Percentiles rank a stretch among this genome's conserved stretches.
Conservation (phyloP, 257 asterid genomes). For the Plantago elongata region DNA sequence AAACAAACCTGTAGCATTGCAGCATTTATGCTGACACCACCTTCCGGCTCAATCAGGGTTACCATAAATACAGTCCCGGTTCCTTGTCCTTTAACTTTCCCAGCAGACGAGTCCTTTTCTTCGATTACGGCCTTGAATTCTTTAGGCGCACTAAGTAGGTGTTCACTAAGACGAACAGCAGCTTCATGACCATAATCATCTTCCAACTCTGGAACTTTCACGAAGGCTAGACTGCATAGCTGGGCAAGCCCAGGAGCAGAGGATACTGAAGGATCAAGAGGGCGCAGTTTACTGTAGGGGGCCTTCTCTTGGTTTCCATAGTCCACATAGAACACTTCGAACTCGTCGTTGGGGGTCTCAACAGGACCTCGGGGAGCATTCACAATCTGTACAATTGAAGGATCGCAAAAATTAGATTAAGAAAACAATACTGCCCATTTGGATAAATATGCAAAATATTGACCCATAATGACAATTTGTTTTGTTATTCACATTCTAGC, state of each 20-base stretch:
- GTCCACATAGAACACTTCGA: constrained; percentile 90
- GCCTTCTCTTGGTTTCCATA: constrained; percentile 90
- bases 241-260: constrained; percentile 85
- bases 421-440: not conserved
- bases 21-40: constrained; percentile 70
- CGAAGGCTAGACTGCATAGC: constrained; percentile 73
- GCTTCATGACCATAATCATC: constrained; percentile 96
- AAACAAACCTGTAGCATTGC: constrained; percentile 67
- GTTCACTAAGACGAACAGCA: constrained; percentile 61
- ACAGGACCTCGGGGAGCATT: constrained; percentile 74
- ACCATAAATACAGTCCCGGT: constrained; percentile 77
- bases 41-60: constrained; percentile 61
- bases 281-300: constrained; percentile 71
- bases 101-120: constrained; percentile 77
- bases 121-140: constrained; percentile 73
- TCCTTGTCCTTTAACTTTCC: constrained; percentile 96
- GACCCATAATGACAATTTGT: no score
- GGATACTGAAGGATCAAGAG: constrained; percentile 67
- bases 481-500: no score
- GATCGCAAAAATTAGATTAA: not conserved
- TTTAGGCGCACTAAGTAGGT: constrained; percentile 47
- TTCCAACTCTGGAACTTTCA: constrained; percentile 72
- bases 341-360: constrained; percentile 60
- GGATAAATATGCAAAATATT: not conserved
- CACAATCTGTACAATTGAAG: constrained; percentile 49